Conservation (phyloP, 1,284 basidiomycete genomes). For the Ceratobasidium theobromae region DNA sequence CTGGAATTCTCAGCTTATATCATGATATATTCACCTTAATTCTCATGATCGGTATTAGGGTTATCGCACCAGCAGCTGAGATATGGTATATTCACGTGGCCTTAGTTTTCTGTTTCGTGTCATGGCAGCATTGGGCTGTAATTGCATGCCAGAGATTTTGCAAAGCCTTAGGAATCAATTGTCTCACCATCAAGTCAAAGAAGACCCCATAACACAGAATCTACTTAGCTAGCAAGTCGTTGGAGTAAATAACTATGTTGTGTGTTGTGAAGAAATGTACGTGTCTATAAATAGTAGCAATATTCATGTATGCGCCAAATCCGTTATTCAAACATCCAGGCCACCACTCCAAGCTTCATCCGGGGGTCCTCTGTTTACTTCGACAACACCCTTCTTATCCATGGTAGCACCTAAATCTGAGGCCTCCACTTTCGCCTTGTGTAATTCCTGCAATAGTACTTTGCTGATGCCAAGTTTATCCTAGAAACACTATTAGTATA, state of each 20-base stretch:
- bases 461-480: constrained; percentile 33
- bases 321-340: not conserved
- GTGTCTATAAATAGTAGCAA: not conserved
- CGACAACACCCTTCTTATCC: constrained; percentile 29
- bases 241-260: too few relatives aligned
- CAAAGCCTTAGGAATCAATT: constrained; percentile 35
- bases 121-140: constrained; percentile 36
- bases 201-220: not conserved
- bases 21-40: not conserved
- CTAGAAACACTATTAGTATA: not conserved
- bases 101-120: constrained; percentile 32
- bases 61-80: constrained; percentile 29
- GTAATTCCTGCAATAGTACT: constrained; percentile 30
- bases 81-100: constrained; percentile 34
- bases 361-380: constrained; percentile 31
- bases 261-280: too few relatives aligned
- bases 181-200: constrained; percentile 34
- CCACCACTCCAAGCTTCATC: constrained; percentile 29
- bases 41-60: not conserved
- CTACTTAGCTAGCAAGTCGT: too few relatives aligned
- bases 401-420: constrained; percentile 29
- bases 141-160: constrained; percentile 35
- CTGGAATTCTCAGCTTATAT: not conserved
- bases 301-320: constrained; percentile 1
- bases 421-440: constrained; percentile 25